A percentile compares a stretch with the other conserved stretches of the same genome.
These are phyloP conservation scores for Neurospora sp. DNA, from an alignment of 495 filamentous ascomycete genomes.

Conservation along the genomic window DNA sequence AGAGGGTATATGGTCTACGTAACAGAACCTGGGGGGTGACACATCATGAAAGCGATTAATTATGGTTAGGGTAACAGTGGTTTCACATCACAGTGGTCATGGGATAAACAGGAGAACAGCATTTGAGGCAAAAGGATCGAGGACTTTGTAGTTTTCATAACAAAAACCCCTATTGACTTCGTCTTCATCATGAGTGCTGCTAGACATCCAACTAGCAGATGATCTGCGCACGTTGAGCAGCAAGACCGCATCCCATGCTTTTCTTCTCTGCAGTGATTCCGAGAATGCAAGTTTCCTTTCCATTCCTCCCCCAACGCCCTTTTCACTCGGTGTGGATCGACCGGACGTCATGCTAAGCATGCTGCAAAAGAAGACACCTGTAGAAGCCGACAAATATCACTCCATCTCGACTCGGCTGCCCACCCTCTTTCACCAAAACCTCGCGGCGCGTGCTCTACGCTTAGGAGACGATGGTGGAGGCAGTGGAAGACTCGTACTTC, in stretches of 20 bases:
- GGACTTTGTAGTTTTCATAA: neutral
- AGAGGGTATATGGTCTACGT: neutral
- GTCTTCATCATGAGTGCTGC: neutral
- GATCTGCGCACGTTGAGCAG: neutral
- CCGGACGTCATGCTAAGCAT: conserved; percentile 2
- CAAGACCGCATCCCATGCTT: neutral
- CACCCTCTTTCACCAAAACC: neutral
- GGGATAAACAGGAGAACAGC: neutral
- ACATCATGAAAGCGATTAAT: neutral
- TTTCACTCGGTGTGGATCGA: neutral
- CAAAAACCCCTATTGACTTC: neutral
- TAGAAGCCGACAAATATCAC: conserved; percentile 5
- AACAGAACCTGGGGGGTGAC: neutral
- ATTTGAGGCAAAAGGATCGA: neutral
- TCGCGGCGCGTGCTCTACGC: conserved; percentile 1
- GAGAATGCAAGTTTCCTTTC: conserved; percentile 26
- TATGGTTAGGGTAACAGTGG: neutral
- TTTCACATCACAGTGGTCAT: neutral
- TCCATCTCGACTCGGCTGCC: conserved; percentile 7
- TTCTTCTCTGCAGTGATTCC: conserved; percentile 9
- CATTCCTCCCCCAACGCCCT: conserved; percentile 22
- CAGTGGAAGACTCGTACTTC: conserved; percentile 78
- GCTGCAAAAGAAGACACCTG: conserved; percentile 12
- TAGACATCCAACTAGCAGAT: neutral
- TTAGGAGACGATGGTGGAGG: conserved; percentile 58